Percentiles rank a stretch among this genome's conserved stretches.
These are phyloP conservation scores for Neurospora cerealis DNA, from an alignment of 495 filamentous ascomycete species.

Conservation along the genomic window DNA sequence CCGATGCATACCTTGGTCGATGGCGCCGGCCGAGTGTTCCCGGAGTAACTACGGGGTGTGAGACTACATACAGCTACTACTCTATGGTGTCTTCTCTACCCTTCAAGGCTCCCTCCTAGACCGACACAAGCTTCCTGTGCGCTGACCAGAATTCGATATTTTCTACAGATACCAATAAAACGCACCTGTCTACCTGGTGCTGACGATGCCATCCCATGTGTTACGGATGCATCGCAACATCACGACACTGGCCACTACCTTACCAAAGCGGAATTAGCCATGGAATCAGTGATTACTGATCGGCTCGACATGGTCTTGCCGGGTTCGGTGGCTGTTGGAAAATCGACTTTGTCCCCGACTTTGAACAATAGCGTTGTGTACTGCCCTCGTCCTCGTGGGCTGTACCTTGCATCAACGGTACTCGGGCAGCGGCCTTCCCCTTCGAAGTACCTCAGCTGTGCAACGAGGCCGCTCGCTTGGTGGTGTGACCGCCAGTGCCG, in stretches of 20 bases:
- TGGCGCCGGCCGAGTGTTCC: not conserved
- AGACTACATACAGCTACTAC: not conserved
- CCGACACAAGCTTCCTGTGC: not conserved
- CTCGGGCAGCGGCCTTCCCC: not conserved
- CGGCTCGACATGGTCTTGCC: not conserved
- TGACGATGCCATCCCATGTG: not conserved
- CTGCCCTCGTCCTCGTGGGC: not conserved
- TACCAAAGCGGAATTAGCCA: not conserved
- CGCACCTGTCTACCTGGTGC: not conserved
- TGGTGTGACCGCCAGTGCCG: not conserved
- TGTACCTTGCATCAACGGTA: not conserved
- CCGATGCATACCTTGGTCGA: not conserved
- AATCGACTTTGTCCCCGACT: not conserved
- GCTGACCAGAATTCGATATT: not conserved
- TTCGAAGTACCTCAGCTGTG: not conserved
- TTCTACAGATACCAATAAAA: not conserved
- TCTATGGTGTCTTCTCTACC: not conserved
- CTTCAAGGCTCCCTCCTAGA: not conserved
- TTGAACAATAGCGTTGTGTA: not conserved
- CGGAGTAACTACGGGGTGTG: not conserved
- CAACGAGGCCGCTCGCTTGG: not conserved
- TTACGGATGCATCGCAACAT: not conserved
- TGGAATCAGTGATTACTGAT: not conserved
- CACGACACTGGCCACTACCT: not conserved
- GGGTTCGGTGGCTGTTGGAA: not conserved